Evolutionary conservation across 192 early-diverging fungal genomes (phyloP).

Genomic region (Coemansia javaensis): DNA sequence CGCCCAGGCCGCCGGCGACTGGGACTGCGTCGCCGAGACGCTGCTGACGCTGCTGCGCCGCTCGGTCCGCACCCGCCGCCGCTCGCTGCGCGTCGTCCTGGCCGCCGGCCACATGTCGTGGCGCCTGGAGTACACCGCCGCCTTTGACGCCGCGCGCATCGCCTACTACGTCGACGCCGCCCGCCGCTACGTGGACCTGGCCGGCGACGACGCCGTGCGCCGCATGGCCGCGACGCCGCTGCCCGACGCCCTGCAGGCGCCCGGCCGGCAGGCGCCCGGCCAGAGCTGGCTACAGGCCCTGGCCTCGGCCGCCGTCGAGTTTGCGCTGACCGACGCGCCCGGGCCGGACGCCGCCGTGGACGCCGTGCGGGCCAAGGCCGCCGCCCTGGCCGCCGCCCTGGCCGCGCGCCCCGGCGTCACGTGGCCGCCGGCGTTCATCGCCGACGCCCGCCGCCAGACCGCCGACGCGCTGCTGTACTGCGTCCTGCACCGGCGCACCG

Average conservation of each 20-base stretch:
- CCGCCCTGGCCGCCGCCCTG: conserved; percentile 14
- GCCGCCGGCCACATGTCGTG: conserved; percentile 11
- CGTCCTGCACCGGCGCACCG: conserved; percentile 16
- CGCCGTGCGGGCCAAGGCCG: conserved; percentile 17
- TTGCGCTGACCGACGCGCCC: conserved; percentile 28
- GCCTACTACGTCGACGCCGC: conserved; percentile 24
- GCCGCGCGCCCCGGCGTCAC: conserved; percentile 5
- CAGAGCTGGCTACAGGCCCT: conserved; percentile 27
- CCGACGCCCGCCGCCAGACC: conserved; percentile 11
- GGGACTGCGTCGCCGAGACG: conserved; percentile 23
- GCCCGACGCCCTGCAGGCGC: too few species aligned
- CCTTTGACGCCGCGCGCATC: conserved; percentile 21
- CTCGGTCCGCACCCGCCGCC: conserved; percentile 14
- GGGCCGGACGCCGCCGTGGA: conserved; percentile 3
- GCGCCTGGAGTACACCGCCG: conserved; percentile 16
- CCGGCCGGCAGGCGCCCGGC: too few species aligned
- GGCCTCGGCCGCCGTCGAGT: conserved; percentile 7
- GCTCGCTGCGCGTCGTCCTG: conserved; percentile 2
- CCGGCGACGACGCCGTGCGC: conserved; percentile 7
- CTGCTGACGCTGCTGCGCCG: conserved; percentile 35
- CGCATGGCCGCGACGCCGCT: conserved; percentile 2
- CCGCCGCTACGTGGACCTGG: conserved; percentile 23
- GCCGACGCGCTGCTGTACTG: conserved; percentile 30
- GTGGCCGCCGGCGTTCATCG: conserved; percentile 19
- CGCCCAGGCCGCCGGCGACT: conserved; percentile 16